phyloP scores from a whole-genome alignment of 1,284 basidiomycete genomes.

The Boletellus sp. region DNA sequence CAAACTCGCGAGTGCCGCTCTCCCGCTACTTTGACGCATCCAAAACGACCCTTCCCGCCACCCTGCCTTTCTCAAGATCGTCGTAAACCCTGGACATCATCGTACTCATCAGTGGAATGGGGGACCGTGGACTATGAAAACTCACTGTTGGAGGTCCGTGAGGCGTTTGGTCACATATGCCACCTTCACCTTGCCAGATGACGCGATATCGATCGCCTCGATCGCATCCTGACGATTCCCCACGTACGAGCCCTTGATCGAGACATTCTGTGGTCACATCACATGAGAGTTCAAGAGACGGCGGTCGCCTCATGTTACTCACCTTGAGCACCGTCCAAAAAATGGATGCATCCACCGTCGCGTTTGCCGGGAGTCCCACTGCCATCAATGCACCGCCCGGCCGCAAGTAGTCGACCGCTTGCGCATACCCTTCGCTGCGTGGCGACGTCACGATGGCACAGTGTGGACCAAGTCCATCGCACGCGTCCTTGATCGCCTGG shows the following conservation, averaged over 20 bases:
- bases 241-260: slow-evolving; percentile 74
- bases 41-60: slow-evolving; percentile 65
- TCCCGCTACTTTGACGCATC: slow-evolving; percentile 36
- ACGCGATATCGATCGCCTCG: slow-evolving; percentile 72
- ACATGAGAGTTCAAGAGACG: too few relatives aligned
- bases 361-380: slow-evolving; percentile 67
- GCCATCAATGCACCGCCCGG: slow-evolving; percentile 66
- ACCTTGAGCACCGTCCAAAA: slow-evolving; percentile 74
- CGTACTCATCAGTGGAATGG: background rate
- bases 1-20: too few relatives aligned
- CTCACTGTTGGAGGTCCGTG: slow-evolving; percentile 51
- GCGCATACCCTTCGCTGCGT: slow-evolving; percentile 56
- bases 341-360: slow-evolving; percentile 61
- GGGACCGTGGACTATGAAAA: slow-evolving; percentile 4
- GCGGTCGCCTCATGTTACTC: background rate
- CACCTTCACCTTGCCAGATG: slow-evolving; percentile 63
- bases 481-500: slow-evolving; percentile 57
- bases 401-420: slow-evolving; percentile 70
- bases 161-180: slow-evolving; percentile 50
- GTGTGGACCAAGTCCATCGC: slow-evolving; percentile 74
- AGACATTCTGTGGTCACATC: slow-evolving; percentile 41
- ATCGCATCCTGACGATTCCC: slow-evolving; percentile 71
- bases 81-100: slow-evolving; percentile 47
- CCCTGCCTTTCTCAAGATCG: slow-evolving; percentile 50
- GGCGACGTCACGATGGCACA: slow-evolving; percentile 69